Percentiles rank a stretch among this genome's conserved stretches.
Conservation (phyloP, 768 basidiomycete species). For the Crassisporium funariophilum region DNA sequence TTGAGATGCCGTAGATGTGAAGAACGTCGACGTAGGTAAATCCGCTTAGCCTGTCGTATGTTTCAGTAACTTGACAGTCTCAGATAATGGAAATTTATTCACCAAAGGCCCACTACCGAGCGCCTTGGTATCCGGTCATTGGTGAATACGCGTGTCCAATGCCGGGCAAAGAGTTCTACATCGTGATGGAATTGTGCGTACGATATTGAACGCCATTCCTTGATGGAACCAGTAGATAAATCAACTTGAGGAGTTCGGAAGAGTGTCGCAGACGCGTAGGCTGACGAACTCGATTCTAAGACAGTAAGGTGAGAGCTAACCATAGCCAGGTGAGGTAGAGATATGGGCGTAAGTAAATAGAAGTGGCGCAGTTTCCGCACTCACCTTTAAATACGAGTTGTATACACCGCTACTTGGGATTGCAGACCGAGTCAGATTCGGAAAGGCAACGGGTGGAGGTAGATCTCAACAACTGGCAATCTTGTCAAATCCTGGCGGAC, state of each 20-base stretch:
- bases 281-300: slow-evolving; percentile 56
- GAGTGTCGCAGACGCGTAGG: slow-evolving; percentile 50
- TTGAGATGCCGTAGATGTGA: slow-evolving; percentile 73
- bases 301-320: slow-evolving; percentile 62
- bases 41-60: slow-evolving; percentile 57
- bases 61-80: slow-evolving; percentile 10
- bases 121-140: slow-evolving; percentile 47
- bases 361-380: slow-evolving; percentile 8
- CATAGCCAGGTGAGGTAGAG: slow-evolving; percentile 32
- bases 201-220: slow-evolving; percentile 61
- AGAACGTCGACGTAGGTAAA: slow-evolving; percentile 72
- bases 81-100: slow-evolving; percentile 26
- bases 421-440: slow-evolving; percentile 36
- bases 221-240: slow-evolving; percentile 39
- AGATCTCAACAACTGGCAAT: slow-evolving; percentile 33
- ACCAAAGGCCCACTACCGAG: slow-evolving; percentile 78
- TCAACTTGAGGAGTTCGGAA: slow-evolving; percentile 62
- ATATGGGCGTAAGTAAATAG: slow-evolving; percentile 18
- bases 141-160: slow-evolving; percentile 59
- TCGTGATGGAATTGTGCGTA: slow-evolving; percentile 66
- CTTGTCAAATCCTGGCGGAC: slow-evolving; percentile 32
- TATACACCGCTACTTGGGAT: slow-evolving; percentile 24
- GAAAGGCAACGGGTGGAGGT: slow-evolving; percentile 26
- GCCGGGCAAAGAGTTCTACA: slow-evolving; percentile 63
- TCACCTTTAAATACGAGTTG: slow-evolving; percentile 21